Base-by-base conservation (phyloP, 352 stramenopile species). In the Globisporangium splendens region DNA sequence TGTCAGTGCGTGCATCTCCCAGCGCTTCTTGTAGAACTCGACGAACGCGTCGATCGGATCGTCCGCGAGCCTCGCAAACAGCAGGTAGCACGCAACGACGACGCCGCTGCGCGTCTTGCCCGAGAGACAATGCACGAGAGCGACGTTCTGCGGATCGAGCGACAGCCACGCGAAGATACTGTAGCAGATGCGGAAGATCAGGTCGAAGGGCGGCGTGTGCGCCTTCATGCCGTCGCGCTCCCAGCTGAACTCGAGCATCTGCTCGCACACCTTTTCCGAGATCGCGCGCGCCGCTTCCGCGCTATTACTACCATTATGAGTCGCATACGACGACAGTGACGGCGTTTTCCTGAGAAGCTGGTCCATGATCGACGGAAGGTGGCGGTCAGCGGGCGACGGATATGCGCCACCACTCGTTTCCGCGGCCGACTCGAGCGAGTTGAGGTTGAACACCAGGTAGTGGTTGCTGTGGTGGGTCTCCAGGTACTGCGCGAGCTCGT, bases 21-120 rank as follows among this genome's bases (percentile, higher is more conserved):
- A 89, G 8, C 85, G 79, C 55, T 89, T 86, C 21, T 69, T 59
- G 62, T 97, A 97, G 56, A 98, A 98, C 63, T 90, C 75, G 43
- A 91, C 81, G 63, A 98, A 98, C 7, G 93, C 93, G 28, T 95
- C 73, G 12, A 79, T 79, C 8, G 80, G 76, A 38, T 93, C 77
- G 38, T 89, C 66, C 14, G 77, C 79, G 21, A 90, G 66, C 12
- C 77, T 61, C 46, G 81, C 62, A 78, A 96, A 98, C 35, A 96
- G 83, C 50, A 98, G 62, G 60, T 98, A 98, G 55, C 91, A 97
- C 12, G 94, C 96, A 17, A 96, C 75, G 0, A 97, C 85, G 55
- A 98, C 90, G 8, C 90, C 93, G 20, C 85, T 98, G 24, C 91
- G 79, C 20, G 92, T 98, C 68, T 98, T 98, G 7, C 95, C 95